Evolutionary conservation across 345 rosid genomes (phyloP).

Genomic region (Eucalyptus pauciflora): DNA sequence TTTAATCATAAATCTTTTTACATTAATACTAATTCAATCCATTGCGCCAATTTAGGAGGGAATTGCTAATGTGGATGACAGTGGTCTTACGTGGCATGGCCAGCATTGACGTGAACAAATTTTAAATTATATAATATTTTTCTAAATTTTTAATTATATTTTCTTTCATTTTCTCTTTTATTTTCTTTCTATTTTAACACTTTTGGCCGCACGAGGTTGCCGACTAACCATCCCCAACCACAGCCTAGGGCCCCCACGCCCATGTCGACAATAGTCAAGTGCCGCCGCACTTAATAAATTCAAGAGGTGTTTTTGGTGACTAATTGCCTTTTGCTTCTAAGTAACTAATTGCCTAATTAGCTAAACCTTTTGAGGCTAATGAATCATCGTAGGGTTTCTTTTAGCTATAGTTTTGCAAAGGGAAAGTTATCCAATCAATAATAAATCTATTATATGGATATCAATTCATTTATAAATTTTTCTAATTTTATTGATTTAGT

Average conservation of each 20-base stretch:
- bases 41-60: no score
- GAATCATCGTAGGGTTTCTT: neutral
- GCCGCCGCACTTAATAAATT: neutral
- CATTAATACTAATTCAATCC: no score
- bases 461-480: no score
- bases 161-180: no score
- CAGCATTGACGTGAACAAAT: accelerated
- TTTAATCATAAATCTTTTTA: no score
- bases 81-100: accelerated
- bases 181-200: neutral
- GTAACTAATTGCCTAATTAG: neutral
- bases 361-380: neutral
- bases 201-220: accelerated
- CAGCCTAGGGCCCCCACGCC: neutral
- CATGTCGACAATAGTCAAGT: neutral
- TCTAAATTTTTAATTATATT: no score
- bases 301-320: neutral
- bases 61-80: accelerated
- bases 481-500: no score
- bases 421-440: neutral
- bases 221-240: accelerated
- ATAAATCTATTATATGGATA: neutral
- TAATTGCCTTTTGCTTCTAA: neutral
- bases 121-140: no score
- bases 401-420: neutral